phyloP scores from a whole-genome alignment of 305 asterid species.

The Coffea humblotiana region DNA sequence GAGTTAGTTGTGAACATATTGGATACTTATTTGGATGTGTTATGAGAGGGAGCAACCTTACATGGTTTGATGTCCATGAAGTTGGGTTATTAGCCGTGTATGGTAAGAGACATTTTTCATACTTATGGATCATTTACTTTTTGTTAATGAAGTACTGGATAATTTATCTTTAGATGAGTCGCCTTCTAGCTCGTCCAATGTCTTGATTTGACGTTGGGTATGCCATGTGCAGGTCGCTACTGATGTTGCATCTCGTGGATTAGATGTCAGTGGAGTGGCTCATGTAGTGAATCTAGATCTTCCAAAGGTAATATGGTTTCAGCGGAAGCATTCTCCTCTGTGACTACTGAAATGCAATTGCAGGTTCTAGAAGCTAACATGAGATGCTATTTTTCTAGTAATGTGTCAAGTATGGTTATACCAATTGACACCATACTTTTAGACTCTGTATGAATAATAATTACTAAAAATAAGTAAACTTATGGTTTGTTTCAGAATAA shows the following conservation, averaged over 20 bases:
- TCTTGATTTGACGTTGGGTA: slow-evolving; percentile 10
- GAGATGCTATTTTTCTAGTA: neutral
- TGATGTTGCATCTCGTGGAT: slow-evolving; percentile 93
- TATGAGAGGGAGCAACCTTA: too few species aligned
- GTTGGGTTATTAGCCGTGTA: neutral
- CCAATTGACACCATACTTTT: neutral
- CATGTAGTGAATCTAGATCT: slow-evolving; percentile 89
- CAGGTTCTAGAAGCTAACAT: neutral
- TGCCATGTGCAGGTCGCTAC: slow-evolving; percentile 76
- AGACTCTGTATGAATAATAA: too few species aligned
- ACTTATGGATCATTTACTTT: neutral
- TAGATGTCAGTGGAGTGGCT: slow-evolving; percentile 89
- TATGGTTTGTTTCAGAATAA: too few species aligned
- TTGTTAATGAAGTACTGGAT: neutral
- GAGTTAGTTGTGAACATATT: neutral
- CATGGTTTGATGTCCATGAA: neutral
- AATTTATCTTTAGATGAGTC: neutral
- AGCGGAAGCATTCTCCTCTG: slow-evolving; percentile 18
- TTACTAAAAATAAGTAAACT: too few species aligned
- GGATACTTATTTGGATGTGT: neutral
- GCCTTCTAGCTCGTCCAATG: neutral
- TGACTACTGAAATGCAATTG: slow-evolving; percentile 14
- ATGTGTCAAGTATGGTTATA: neutral
- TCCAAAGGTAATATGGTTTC: slow-evolving; percentile 66
- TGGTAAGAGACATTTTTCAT: neutral